Percentiles rank a stretch among this genome's conserved stretches.
Evolutionary conservation across 148 eudicot genomes (phyloP).

Genomic region (Simmondsia chinensis): DNA sequence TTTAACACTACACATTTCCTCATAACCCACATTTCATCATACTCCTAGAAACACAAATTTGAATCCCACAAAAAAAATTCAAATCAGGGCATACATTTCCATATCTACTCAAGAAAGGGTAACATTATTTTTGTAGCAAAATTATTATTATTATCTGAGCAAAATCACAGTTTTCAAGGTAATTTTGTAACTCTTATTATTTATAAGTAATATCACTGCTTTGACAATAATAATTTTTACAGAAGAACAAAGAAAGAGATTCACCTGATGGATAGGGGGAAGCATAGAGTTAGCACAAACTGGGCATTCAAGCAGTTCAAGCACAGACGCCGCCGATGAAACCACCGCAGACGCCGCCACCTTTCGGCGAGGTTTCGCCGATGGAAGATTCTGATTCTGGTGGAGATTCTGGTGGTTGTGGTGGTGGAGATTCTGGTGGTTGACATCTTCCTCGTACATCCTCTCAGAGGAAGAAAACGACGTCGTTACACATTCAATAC

Average conservation of each 20-base stretch:
- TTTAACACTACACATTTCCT: too few species aligned
- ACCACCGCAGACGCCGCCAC: constrained; percentile 6
- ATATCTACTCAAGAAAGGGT: too few species aligned
- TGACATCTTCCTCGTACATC: constrained; percentile 24
- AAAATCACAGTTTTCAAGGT: too few species aligned
- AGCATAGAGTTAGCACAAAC: constrained; percentile 42
- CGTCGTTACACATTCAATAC: constrained; percentile 22
- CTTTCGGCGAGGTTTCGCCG: constrained; percentile 17
- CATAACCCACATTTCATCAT: too few species aligned
- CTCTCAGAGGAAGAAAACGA: constrained; percentile 21
- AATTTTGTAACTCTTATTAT: neutral
- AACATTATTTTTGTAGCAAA: too few species aligned
- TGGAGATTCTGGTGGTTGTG: neutral
- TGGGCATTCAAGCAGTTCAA: constrained; percentile 41
- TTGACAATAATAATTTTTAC: neutral
- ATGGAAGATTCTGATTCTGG: constrained; percentile 8
- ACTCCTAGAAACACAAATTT: too few species aligned
- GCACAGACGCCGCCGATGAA: constrained; percentile 23
- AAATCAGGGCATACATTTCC: too few species aligned
- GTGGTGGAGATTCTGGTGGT: constrained; percentile 16
- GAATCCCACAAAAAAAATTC: too few species aligned
- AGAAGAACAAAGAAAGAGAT: neutral
- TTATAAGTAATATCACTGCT: neutral
- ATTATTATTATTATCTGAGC: too few species aligned
- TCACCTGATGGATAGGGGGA: constrained; percentile 33